Percentiles rank a stretch among this genome's conserved stretches.
phyloP scores from a whole-genome alignment of 2,329 filamentous ascomycete species.

The Aspergillus transmontanensis region DNA sequence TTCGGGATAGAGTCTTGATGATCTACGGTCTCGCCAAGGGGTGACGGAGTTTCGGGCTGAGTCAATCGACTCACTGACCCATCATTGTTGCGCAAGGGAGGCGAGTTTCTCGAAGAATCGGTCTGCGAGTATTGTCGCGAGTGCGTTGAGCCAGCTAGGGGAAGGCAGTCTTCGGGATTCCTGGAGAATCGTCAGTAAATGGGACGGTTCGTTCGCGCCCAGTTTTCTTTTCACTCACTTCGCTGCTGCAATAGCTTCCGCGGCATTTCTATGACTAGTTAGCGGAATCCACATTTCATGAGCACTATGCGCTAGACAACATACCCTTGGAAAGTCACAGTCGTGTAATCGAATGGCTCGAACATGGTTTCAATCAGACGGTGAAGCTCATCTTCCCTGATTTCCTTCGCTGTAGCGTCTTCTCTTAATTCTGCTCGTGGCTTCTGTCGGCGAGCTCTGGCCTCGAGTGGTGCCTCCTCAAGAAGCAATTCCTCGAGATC shows the following conservation, averaged over 20 bases:
- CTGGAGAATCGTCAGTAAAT: conserved; percentile 23
- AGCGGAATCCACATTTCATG: conserved; percentile 11
- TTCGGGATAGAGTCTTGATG: conserved; percentile 26
- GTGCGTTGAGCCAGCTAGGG: conserved; percentile 31
- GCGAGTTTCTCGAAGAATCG: conserved; percentile 34
- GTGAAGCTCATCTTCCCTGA: conserved; percentile 90
- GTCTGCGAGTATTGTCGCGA: conserved; percentile 41
- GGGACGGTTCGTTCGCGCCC: conserved; percentile 6
- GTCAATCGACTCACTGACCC: conserved; percentile 30
- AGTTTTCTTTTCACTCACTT: conserved; percentile 27
- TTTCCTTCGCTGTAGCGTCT: conserved; percentile 92
- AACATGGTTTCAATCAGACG: conserved; percentile 93
- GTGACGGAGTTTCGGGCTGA: conserved; percentile 30
- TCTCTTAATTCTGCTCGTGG: conserved; percentile 88
- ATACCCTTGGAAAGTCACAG: conserved; percentile 75
- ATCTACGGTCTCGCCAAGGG: conserved; percentile 32
- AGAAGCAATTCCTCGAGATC: conserved; percentile 91
- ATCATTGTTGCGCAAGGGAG: conserved; percentile 31
- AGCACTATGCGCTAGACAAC: conserved; percentile 28
- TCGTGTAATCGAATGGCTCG: conserved; percentile 91
- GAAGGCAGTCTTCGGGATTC: conserved; percentile 43
- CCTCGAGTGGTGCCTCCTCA: conserved; percentile 93
- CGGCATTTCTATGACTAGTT: conserved; percentile 31
- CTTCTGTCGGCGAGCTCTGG: conserved; percentile 88
- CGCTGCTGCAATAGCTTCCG: conserved; percentile 43